Evolutionary conservation across 177 flowering plant genomes (phyloP).

Genomic region (Vitis hybrid): DNA sequence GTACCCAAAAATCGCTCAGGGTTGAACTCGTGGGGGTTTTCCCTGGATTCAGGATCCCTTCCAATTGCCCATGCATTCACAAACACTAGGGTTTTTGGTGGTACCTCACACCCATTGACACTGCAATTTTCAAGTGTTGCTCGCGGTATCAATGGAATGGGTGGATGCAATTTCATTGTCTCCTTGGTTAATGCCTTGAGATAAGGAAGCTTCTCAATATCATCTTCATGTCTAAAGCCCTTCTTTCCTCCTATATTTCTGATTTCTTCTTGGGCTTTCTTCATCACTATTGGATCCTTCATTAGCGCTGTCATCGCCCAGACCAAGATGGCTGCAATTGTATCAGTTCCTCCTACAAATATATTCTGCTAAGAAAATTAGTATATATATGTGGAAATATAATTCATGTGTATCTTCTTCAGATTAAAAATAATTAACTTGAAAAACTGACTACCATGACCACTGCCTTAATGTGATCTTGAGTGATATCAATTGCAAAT

Average conservation of each 20-base stretch:
- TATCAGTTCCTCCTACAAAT: slow-evolving; percentile 31
- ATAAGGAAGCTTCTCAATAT: slow-evolving; percentile 16
- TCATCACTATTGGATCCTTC: slow-evolving; percentile 15
- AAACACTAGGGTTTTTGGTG: slow-evolving; percentile 18
- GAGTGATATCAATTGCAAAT: no score
- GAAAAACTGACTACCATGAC: no score
- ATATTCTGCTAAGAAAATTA: slow-evolving; percentile 32
- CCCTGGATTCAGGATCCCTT: slow-evolving; percentile 29
- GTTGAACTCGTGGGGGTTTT: slow-evolving; percentile 26
- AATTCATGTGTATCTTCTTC: no score
- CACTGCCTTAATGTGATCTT: no score
- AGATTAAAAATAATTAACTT: no score
- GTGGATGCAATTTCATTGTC: slow-evolving; percentile 27
- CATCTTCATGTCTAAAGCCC: slow-evolving; percentile 20
- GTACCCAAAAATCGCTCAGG: slow-evolving; percentile 27
- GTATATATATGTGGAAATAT: not conserved
- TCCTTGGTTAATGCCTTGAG: slow-evolving; percentile 28
- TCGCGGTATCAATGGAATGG: slow-evolving; percentile 25
- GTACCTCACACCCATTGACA: slow-evolving; percentile 19
- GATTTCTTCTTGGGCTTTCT: slow-evolving; percentile 22
- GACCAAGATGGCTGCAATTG: slow-evolving; percentile 23
- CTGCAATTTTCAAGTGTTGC: slow-evolving; percentile 16
- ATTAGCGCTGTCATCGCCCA: slow-evolving; percentile 32
- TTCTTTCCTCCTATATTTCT: slow-evolving; percentile 11
- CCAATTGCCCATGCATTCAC: slow-evolving; percentile 27